Evolutionary conservation across 2,329 filamentous ascomycete genomes (phyloP), one percentile per base, ranked within the genome.

Genomic region (Fusarium compactum): DNA sequence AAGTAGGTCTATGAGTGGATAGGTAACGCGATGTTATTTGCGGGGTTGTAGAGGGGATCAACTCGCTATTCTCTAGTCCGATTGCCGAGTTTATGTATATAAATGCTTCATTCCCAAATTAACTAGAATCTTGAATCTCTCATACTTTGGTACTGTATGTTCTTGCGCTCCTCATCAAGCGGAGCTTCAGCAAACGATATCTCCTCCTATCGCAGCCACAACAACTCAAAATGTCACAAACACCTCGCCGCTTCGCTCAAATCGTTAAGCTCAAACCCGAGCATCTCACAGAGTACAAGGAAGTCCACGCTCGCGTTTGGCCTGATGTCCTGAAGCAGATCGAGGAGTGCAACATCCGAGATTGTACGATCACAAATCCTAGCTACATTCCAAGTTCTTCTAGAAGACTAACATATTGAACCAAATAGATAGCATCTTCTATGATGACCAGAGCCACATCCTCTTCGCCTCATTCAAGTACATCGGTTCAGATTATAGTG

Each of bases 401-500:
- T 24, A 34, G 32, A 24, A 32, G 24, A 27, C 62, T 64, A 25
- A 70, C n/a, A 20, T 4, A 12, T 24, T 8, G 9, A 8, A 8
- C 7, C n/a, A 7, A n/a, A 62, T 71, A 92, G 91, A 94, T 75
- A 92, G 89, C 70, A 92, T 95, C 77, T 94, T 87, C 80, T 88
- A 92, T 72, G 90, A 93, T 75, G 84, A 89, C 15, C 80, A 78
- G 8, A 85, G 86, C 0, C 81, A 87, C 57, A 90, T 90, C 44
- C 84, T 95, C 3, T 95, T 95, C 76, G 91, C 91, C 0, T 89
- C 84, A 25, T 93, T 94, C 84, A 94, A 93, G 78, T 95, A 95
- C 74, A 84, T 91, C n/a, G 92, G 93, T 0, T 86, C 86, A 64
- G 86, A 93, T 69, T 94, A 88, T 65, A 89, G 87, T 4, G 90